Percentiles rank a stretch among this genome's conserved stretches.
These are phyloP conservation scores for Gypsophila paniculata DNA, from an alignment of 179 eudicot genomes.

Conservation along the genomic window DNA sequence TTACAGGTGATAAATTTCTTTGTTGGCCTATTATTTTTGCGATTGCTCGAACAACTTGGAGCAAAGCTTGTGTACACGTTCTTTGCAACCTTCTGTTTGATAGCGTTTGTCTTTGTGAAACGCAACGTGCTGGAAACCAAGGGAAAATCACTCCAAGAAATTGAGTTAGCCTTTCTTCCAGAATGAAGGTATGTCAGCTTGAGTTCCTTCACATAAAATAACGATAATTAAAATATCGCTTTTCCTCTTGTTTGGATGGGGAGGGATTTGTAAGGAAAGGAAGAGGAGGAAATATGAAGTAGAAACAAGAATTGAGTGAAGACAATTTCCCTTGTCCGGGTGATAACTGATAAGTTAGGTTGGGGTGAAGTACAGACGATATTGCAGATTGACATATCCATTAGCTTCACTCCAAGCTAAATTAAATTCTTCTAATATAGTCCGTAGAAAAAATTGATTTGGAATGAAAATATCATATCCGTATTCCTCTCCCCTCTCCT, in stretches of 20 bases:
- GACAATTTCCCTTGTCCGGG: no score
- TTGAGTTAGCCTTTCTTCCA: slow-evolving; percentile 75
- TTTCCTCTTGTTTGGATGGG: no score
- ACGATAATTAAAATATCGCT: no score
- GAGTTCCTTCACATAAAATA: not conserved
- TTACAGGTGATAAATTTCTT: slow-evolving; percentile 77
- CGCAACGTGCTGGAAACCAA: slow-evolving; percentile 80
- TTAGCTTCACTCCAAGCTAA: not conserved
- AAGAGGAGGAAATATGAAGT: no score
- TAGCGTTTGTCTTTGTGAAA: slow-evolving; percentile 62
- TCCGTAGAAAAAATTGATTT: not conserved
- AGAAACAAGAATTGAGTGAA: no score
- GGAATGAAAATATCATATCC: not conserved
- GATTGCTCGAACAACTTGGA: slow-evolving; percentile 72
- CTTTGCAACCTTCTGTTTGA: slow-evolving; percentile 66
- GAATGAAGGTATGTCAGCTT: slow-evolving; percentile 36
- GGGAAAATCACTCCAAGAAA: slow-evolving; percentile 85
- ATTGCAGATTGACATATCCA: not conserved
- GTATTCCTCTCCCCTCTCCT: not conserved
- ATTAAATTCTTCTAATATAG: not conserved
- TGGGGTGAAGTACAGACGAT: not conserved
- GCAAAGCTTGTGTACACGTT: slow-evolving; percentile 58
- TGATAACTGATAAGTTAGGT: not conserved
- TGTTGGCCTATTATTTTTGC: slow-evolving; percentile 73
- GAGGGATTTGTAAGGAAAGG: no score